A percentile compares a stretch with the other conserved stretches of the same genome.
Evolutionary conservation across 164 flowering plant species (phyloP).

Genomic region (Kingdonia uniflora): DNA sequence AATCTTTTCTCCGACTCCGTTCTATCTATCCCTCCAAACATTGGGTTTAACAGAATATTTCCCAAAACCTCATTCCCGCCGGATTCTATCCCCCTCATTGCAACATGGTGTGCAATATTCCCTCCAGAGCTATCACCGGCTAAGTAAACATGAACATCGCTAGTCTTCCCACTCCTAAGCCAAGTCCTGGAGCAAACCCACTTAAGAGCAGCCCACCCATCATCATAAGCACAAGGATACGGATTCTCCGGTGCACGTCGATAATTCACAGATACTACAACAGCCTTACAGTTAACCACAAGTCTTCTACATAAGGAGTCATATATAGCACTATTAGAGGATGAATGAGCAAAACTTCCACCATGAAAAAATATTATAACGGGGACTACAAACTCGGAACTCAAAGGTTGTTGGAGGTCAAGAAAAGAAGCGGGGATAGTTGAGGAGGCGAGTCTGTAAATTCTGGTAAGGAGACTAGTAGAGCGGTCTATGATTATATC

Average conservation of each 20-base stretch:
- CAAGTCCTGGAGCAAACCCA: constrained; percentile 66
- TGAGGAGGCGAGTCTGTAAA: constrained; percentile 53
- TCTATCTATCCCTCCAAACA: constrained; percentile 73
- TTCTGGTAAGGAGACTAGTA: constrained; percentile 39
- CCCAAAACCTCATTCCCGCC: constrained; percentile 48
- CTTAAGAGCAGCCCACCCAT: constrained; percentile 69
- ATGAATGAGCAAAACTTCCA: constrained; percentile 83
- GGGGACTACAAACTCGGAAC: constrained; percentile 30
- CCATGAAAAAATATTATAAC: constrained; percentile 81
- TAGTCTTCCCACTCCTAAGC: constrained; percentile 53
- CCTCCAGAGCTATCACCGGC: constrained; percentile 92
- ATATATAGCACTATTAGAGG: constrained; percentile 72
- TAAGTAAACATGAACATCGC: constrained; percentile 52
- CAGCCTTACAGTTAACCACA: constrained; percentile 52
- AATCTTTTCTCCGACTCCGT: constrained; percentile 65
- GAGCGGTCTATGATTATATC: constrained; percentile 53
- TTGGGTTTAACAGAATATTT: constrained; percentile 62
- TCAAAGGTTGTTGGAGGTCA: constrained; percentile 45
- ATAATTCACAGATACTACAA: constrained; percentile 73
- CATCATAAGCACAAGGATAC: constrained; percentile 80
- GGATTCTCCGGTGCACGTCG: constrained; percentile 71
- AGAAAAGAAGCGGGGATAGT: too few species aligned
- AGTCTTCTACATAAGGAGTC: constrained; percentile 65
- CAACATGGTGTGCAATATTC: constrained; percentile 67
- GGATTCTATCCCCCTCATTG: constrained; percentile 47